phyloP scores from a whole-genome alignment of 106 monocot species.

The Xerophyta viscosa region DNA sequence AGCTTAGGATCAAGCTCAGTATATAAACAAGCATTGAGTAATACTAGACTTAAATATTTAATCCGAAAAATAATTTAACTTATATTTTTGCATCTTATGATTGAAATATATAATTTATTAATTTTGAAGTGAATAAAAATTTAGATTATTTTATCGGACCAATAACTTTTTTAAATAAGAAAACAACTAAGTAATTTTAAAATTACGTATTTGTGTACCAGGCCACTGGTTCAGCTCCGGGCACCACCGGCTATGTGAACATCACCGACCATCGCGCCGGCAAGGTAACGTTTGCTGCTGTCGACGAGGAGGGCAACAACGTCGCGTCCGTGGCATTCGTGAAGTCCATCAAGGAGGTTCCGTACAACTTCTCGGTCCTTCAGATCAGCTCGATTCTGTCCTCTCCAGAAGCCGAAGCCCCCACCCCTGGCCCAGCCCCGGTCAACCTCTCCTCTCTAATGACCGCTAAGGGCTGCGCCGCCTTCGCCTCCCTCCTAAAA shows the following conservation, averaged over 20 bases:
- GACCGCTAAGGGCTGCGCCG: conserved; percentile 40
- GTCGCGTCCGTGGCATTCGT: conserved; percentile 20
- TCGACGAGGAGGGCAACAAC: conserved; percentile 31
- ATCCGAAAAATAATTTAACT: no score
- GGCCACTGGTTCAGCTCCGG: conserved; percentile 50
- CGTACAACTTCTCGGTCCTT: conserved; percentile 51
- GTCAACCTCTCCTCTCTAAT: conserved; percentile 39
- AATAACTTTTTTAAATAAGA: no score
- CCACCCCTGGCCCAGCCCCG: conserved; percentile 37
- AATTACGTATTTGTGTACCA: not conserved
- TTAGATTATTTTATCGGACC: no score
- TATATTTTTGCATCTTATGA: no score
- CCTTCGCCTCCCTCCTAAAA: conserved; percentile 32
- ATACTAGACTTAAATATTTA: no score
- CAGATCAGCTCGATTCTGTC: conserved; percentile 30
- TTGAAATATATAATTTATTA: no score
- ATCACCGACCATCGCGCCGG: conserved; percentile 42
- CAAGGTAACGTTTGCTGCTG: conserved; percentile 27
- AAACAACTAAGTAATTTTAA: not conserved
- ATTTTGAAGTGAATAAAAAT: no score
- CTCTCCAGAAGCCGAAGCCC: conserved; percentile 62
- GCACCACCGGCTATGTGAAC: conserved; percentile 56
- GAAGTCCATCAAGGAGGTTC: conserved; percentile 42
- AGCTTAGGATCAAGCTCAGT: no score
- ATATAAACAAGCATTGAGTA: no score